phyloP scores from a whole-genome alignment of 2,329 filamentous ascomycete species.

The Fusarium dlaminii region DNA sequence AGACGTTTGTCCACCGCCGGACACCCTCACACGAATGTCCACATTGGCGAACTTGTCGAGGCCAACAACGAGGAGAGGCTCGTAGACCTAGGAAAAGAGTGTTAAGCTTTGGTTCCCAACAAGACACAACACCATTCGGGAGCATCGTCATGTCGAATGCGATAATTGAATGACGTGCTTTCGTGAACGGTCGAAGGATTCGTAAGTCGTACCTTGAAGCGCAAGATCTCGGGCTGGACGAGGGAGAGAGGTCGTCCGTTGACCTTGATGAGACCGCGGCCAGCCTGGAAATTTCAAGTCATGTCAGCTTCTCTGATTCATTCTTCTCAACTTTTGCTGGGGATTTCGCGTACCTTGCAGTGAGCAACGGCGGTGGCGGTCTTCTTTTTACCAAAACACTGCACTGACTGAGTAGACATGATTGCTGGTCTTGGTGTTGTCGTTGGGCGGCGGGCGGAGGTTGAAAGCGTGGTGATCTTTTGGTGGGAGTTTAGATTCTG shows the following conservation, averaged over 20 bases:
- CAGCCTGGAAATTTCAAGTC: constrained; percentile 47
- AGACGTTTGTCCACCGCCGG: constrained; percentile 76
- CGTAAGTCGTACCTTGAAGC: constrained; percentile 82
- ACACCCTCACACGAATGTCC: constrained; percentile 91
- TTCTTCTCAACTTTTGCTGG: background rate
- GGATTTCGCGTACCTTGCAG: constrained; percentile 76
- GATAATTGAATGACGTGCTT: background rate
- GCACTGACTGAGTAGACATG: constrained; percentile 83
- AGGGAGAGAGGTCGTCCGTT: constrained; percentile 96
- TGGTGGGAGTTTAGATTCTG: constrained; percentile 15
- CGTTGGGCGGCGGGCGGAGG: constrained; percentile 8
- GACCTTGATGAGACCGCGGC: constrained; percentile 90
- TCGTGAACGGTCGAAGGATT: background rate
- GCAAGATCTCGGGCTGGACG: constrained; percentile 94
- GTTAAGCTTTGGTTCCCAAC: constrained; percentile 34
- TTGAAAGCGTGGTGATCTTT: constrained; percentile 11
- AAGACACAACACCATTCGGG: background rate
- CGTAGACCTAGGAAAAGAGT: constrained; percentile 77
- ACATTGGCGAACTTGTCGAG: constrained; percentile 97
- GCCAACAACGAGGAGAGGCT: constrained; percentile 95
- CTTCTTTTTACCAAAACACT: constrained; percentile 99
- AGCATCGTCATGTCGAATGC: background rate
- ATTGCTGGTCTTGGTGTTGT: constrained; percentile 55
- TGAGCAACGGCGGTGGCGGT: constrained; percentile 89
- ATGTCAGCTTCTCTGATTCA: constrained; percentile 44